Conservation (phyloP, 805 yeast genomes). For the Zygotorulaspora florentina region DNA sequence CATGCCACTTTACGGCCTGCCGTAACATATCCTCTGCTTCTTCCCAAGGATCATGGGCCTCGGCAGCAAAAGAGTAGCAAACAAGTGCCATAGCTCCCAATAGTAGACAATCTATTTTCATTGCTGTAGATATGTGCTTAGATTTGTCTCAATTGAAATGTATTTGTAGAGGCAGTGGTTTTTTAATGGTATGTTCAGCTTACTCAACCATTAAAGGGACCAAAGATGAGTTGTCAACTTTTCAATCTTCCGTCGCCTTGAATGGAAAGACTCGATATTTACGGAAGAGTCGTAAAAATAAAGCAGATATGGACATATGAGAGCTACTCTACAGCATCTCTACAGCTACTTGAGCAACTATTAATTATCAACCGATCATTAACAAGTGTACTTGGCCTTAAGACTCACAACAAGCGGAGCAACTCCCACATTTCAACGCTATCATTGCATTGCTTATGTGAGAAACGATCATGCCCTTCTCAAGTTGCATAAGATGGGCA, state of each 20-base stretch:
- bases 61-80: neutral
- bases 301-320: no score
- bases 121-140: neutral
- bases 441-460: no score
- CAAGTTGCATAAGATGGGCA: no score
- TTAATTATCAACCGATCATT: no score
- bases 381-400: no score
- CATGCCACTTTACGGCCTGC: conserved; percentile 12
- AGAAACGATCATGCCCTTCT: no score
- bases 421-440: no score
- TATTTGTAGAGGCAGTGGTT: neutral
- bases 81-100: conserved; percentile 3
- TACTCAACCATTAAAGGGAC: neutral
- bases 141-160: neutral
- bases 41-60: conserved; percentile 21
- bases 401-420: no score
- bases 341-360: no score
- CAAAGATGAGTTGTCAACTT: conserved; percentile 10
- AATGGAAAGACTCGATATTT: no score
- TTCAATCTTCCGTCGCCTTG: conserved; percentile 3
- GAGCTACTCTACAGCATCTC: no score
- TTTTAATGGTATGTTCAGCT: neutral
- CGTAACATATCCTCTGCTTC: conserved; percentile 16
- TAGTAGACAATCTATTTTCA: conserved; percentile 3
- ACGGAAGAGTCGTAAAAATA: no score